Evolutionary conservation across 352 stramenopile genomes (phyloP).

Genomic region (Blastocystis sp.): DNA sequence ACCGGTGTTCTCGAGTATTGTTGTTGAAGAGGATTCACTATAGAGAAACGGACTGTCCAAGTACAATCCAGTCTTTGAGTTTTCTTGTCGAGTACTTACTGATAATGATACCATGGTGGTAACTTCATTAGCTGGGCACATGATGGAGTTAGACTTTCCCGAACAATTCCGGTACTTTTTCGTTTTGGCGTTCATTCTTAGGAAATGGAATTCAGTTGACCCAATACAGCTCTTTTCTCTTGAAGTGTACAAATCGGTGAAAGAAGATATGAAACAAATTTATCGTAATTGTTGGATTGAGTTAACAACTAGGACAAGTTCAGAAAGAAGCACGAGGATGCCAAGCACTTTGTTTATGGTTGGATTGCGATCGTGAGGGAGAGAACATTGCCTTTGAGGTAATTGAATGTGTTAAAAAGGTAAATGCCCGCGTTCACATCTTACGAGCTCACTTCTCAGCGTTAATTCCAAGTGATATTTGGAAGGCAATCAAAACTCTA

Average conservation of each 20-base stretch:
- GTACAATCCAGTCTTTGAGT: conserved; percentile 83
- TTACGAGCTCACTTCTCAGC: conserved; percentile 79
- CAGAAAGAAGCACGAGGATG: conserved; percentile 71
- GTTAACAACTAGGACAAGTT: conserved; percentile 68
- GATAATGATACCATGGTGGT: conserved; percentile 79
- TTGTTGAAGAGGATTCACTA: conserved; percentile 67
- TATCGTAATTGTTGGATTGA: conserved; percentile 68
- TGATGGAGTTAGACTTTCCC: conserved; percentile 92
- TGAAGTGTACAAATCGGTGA: conserved; percentile 77
- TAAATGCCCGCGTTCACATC: conserved; percentile 71
- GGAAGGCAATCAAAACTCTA: conserved; percentile 71
- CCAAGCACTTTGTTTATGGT: conserved; percentile 86
- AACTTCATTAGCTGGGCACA: conserved; percentile 92
- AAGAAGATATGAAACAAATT: conserved; percentile 79
- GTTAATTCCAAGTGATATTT: conserved; percentile 81
- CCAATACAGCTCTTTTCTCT: conserved; percentile 85
- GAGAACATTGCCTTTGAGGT: conserved; percentile 97
- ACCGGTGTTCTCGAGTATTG: conserved; percentile 59
- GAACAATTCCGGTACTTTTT: conserved; percentile 67
- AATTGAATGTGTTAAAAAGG: conserved; percentile 76
- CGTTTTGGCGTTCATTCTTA: conserved; percentile 63
- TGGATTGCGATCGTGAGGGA: conserved; percentile 99
- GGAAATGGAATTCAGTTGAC: conserved; percentile 84
- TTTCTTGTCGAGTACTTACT: conserved; percentile 75
- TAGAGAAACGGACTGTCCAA: conserved; percentile 66